These are phyloP conservation scores for Nannizzia gypsea DNA, from an alignment of 2,329 filamentous ascomycete genomes.

Conservation along the genomic window DNA sequence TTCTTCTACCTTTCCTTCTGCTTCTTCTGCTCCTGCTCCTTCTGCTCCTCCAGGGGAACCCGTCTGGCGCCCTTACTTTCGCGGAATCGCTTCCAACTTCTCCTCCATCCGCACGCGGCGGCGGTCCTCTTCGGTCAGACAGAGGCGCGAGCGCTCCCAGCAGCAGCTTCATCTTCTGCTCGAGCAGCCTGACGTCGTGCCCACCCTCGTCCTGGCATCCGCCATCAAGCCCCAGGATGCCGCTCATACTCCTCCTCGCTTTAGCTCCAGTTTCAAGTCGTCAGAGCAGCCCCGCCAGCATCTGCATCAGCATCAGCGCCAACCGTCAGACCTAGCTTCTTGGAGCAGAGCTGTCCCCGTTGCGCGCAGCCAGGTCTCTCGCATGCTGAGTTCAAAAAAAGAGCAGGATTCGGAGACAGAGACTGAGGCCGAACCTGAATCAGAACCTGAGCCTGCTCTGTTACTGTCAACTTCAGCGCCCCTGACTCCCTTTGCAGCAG, in stretches of 20 bases:
- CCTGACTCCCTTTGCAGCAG: not conserved
- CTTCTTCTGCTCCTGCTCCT: too few species aligned
- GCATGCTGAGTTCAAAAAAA: not conserved
- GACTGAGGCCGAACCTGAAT: too few species aligned
- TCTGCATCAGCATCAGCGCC: too few species aligned
- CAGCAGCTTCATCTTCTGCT: slow-evolving; percentile 35
- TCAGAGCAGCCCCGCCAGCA: not conserved
- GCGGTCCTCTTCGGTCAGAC: slow-evolving; percentile 27
- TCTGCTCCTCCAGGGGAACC: too few species aligned
- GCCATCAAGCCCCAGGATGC: slow-evolving; percentile 21
- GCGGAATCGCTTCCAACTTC: slow-evolving; percentile 20
- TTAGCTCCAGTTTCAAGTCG: not conserved
- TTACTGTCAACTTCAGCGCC: not conserved
- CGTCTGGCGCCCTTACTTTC: slow-evolving; percentile 32
- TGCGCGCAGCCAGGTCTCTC: not conserved
- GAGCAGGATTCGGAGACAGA: not conserved
- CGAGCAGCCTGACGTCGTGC: slow-evolving; percentile 32
- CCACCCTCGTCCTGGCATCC: slow-evolving; percentile 40
- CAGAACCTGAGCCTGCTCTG: too few species aligned
- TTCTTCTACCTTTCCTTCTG: too few species aligned
- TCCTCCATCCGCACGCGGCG: slow-evolving; percentile 22
- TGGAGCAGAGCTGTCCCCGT: not conserved
- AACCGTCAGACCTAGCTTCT: not conserved
- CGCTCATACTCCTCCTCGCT: slow-evolving; percentile 10
- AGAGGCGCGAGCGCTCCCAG: slow-evolving; percentile 19